Base-by-base conservation (phyloP, 2,329 filamentous ascomycete species). In the Calonectria pseudoreteaudii region DNA sequence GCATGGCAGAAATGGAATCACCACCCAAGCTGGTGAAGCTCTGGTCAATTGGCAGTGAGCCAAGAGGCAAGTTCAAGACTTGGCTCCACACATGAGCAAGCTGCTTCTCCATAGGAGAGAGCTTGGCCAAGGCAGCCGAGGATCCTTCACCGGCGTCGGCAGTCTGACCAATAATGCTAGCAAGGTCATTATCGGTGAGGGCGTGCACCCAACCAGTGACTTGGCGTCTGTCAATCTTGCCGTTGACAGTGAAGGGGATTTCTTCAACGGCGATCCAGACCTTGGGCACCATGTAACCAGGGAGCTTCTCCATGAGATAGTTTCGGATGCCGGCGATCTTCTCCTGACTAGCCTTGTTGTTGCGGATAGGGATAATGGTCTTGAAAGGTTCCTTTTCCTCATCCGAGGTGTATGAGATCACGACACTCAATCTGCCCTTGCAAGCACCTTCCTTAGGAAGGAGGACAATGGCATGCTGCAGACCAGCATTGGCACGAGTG, bases 1-100 rank as follows among this genome's bases (percentile, higher is more conserved):
- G 71, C 73, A 74, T 90, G 2, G 88, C 87, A 0, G 83, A 77
- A 4, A 89, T 84, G 0, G 88, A 89, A 75, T 89, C 87, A 28
- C 88, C 88, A 11, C 88, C 88, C 0, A 88, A 82, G 0, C 83
- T 82, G 80, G 89, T 88, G 78, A 90, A 89, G 78, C 86, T 87
- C 71, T 88, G 85, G 3, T 87, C 84, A 2, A 83, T 73, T 2
- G 84, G 82, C 14, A 88, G 85, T 9, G 79, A 75, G 2, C 82
- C 78, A 18, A 80, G 70, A 6, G 79, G 75, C 5, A 86, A 74
- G 9, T 76, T 76, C 7, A 88, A 80, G 0, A 86, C 79, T 1
- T 81, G 77, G 7, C 80, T 79, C 84, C 87, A 88, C 20, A 85
- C 77, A 16, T 74, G 66, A 13, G 78, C 81, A 14, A 87, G 73